Evolutionary conservation across 106 monocot genomes (phyloP), one percentile per base, ranked within the genome.

Genomic region (Dendrobium nobile): DNA sequence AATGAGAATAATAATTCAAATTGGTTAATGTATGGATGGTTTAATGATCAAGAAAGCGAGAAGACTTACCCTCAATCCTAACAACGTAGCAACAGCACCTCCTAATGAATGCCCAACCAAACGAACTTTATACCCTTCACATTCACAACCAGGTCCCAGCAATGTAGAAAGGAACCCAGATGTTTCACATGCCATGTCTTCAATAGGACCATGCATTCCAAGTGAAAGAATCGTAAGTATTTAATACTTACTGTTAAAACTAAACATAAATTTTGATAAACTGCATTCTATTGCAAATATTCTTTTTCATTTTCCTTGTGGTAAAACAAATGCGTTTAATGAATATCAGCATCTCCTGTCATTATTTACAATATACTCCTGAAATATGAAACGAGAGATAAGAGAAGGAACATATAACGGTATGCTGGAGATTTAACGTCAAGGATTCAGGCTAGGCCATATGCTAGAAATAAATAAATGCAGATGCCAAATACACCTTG

Each of bases 71-170:
- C 87, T 94, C 41, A 98, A 56, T 79, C 97, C 97, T 9, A 98
- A 81, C 22, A 98, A 72, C 77, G 94, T 85, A 28, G 89, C 97
- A 81, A 98, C 89, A 84, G 97, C 84, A 65, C 94, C 97, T 72
- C 97, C 97, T 82, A 98, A 91, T 75, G 97, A 98, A 85, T 98
- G 97, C 8, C 97, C 97, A 27, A 94, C 90, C 83, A 98, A 85
- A 76, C 82, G 81, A 82, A 98, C 54, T 84, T 85, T 88, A 82
- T 98, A 98, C 79, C 94, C 92, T 72, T 91, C 82, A 68, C 92
- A 98, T 78, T 98, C 91, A 82, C 87, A 84, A 67, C 90, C 94
- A 77, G 18, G 51, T 78, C 91, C 90, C 88, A 98, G 72, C 86
- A 98, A 86, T 28, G 94, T 85, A 79, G 94, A 88, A 78, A 98